A percentile compares a stretch with the other conserved stretches of the same genome.
Conservation (phyloP, 441 rosid genomes). For the Theobroma grandiflorum region DNA sequence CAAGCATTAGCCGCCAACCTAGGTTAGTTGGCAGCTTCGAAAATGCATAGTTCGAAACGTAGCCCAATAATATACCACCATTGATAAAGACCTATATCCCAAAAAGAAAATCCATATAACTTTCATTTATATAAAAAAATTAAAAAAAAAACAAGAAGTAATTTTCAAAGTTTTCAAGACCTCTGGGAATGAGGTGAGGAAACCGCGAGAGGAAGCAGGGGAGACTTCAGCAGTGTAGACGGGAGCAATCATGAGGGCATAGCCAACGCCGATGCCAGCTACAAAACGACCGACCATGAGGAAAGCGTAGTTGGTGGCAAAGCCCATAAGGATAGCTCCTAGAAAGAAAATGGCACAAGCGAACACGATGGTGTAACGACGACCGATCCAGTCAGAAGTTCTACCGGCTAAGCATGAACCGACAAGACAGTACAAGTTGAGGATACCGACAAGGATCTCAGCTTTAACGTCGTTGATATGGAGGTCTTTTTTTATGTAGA, state of each 20-base stretch:
- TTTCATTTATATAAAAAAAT: background rate
- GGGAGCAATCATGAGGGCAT: conserved; percentile 93
- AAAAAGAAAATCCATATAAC: background rate
- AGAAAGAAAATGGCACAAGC: conserved; percentile 82
- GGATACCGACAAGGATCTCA: conserved; percentile 61
- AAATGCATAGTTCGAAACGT: conserved; percentile 79
- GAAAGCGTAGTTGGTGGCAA: conserved; percentile 76
- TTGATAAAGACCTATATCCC: conserved; percentile 72
- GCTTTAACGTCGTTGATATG: conserved; percentile 47
- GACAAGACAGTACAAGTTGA: conserved; percentile 65
- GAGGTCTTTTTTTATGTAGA: conserved; percentile 58
- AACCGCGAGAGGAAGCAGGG: conserved; percentile 88
- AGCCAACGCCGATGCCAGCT: conserved; percentile 90
- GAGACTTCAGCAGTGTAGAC: conserved; percentile 91
- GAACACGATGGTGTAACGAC: conserved; percentile 82
- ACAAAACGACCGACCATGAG: conserved; percentile 90
- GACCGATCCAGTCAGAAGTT: conserved; percentile 90
- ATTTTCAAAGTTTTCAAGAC: conserved; percentile 33
- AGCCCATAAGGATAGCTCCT: conserved; percentile 90
- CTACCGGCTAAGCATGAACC: conserved; percentile 86
- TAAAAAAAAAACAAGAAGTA: background rate
- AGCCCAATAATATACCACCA: conserved; percentile 69
- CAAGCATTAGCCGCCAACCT: conserved; percentile 89
- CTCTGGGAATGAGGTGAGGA: conserved; percentile 89
- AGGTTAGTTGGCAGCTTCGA: conserved; percentile 53